Evolutionary conservation across 2,329 filamentous ascomycete genomes (phyloP).

Genomic region (Ascocoryne sarcoides): DNA sequence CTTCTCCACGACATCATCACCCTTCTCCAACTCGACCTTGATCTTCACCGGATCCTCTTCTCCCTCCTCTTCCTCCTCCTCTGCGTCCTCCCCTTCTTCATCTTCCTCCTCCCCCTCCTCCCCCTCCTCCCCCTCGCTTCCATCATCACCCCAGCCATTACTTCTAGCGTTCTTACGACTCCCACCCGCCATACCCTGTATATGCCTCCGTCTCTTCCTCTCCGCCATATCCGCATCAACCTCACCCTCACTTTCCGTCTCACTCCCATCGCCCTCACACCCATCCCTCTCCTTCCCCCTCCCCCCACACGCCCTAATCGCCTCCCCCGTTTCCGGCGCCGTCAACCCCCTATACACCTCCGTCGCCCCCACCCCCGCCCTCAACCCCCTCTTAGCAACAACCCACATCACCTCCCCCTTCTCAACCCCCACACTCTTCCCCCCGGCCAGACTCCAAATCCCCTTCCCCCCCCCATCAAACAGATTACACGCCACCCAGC

Average conservation of each 20-base stretch:
- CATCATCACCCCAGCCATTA: constrained; percentile 1
- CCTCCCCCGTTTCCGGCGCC: neutral
- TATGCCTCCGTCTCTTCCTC: constrained; percentile 2
- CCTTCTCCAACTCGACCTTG: constrained; percentile 9
- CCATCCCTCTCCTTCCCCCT: neutral
- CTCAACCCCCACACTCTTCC: neutral
- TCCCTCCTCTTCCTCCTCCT: constrained; percentile 2
- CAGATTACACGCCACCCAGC: constrained; percentile 15
- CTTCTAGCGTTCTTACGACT: neutral
- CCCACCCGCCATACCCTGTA: no score
- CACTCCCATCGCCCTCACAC: neutral
- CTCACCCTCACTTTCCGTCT: neutral
- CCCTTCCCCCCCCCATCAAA: constrained; percentile 4
- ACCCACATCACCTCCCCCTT: constrained; percentile 1
- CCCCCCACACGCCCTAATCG: neutral
- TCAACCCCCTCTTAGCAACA: neutral
- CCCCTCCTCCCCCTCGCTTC: constrained; percentile 6
- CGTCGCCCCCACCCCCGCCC: no score
- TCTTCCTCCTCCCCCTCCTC: neutral
- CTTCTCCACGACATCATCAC: constrained; percentile 13
- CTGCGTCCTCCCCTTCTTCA: no score
- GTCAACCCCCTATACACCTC: neutral
- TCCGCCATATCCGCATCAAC: neutral
- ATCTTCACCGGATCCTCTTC: constrained; percentile 11
- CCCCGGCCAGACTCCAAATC: neutral